phyloP scores from a whole-genome alignment of 1,284 basidiomycete species.

The Apiotrichum domesticum region DNA sequence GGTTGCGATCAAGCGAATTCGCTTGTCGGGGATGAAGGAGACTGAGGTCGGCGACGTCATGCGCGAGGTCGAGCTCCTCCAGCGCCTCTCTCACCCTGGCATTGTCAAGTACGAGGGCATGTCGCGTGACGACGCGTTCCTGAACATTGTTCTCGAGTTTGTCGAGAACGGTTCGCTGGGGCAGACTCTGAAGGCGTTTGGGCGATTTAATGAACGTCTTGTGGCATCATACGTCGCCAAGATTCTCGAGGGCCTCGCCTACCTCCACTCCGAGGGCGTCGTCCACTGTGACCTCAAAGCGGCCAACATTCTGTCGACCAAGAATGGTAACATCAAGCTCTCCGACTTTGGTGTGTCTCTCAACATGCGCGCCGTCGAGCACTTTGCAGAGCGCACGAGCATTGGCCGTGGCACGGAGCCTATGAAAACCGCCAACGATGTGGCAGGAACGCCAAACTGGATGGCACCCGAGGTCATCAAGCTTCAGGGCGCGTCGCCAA shows the following conservation, averaged over 20 bases:
- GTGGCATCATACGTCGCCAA: slow-evolving; percentile 86
- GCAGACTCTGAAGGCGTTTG: slow-evolving; percentile 83
- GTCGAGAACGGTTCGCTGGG: slow-evolving; percentile 90
- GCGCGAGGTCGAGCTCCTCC: slow-evolving; percentile 83
- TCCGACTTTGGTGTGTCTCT: slow-evolving; percentile 55
- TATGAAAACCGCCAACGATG: slow-evolving; percentile 27
- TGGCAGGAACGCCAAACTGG: slow-evolving; percentile 94
- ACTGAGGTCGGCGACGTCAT: slow-evolving; percentile 79
- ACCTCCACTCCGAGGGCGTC: slow-evolving; percentile 90
- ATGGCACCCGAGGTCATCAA: slow-evolving; percentile 95
- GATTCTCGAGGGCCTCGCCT: slow-evolving; percentile 90
- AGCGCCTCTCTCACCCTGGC: slow-evolving; percentile 79
- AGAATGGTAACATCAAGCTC: slow-evolving; percentile 52
- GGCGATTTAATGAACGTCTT: slow-evolving; percentile 80
- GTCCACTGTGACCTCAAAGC: slow-evolving; percentile 99
- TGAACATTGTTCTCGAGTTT: slow-evolving; percentile 91
- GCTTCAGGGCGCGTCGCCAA: slow-evolving; percentile 54
- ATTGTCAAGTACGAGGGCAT: slow-evolving; percentile 94
- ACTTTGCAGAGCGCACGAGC: slow-evolving; percentile 58
- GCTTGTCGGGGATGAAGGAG: slow-evolving; percentile 76
- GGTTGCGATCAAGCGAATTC: slow-evolving; percentile 89
- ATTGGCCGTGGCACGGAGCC: slow-evolving; percentile 20
- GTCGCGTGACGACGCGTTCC: slow-evolving; percentile 75
- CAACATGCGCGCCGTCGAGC: slow-evolving; percentile 54
- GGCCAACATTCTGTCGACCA: slow-evolving; percentile 61